Percentiles rank a stretch among this genome's conserved stretches.
These are phyloP conservation scores for Raffaelea arxii DNA, from an alignment of 2,329 filamentous ascomycete species.

Conservation along the genomic window DNA sequence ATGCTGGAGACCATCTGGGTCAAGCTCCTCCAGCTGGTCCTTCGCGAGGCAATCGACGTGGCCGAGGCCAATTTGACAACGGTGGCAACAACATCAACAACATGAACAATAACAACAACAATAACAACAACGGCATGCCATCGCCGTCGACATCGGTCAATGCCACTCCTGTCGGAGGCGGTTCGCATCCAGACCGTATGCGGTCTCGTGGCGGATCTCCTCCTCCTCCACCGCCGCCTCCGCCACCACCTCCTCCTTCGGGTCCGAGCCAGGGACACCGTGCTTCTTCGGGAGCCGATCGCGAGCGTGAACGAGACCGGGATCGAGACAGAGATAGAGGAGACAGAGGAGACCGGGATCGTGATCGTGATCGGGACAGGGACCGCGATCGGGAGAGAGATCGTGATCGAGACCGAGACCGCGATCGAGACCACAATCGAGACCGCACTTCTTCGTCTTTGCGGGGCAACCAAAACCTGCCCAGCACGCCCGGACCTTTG, in stretches of 20 bases:
- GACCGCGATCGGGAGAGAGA: not conserved
- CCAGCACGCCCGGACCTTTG: too few relatives aligned
- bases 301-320: not conserved
- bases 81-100: too few relatives aligned
- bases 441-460: too few relatives aligned
- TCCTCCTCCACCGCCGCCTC: conserved; percentile 1
- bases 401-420: not conserved
- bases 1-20: not conserved
- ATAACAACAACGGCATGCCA: not conserved
- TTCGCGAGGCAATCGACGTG: not conserved
- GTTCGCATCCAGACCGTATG: conserved; percentile 6
- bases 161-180: conserved; percentile 7
- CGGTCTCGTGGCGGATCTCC: conserved; percentile 2
- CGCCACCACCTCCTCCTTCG: not conserved
- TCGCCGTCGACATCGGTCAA: conserved; percentile 10
- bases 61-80: not conserved
- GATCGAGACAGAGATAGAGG: not conserved
- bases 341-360: too few relatives aligned
- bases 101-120: not conserved
- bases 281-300: not conserved
- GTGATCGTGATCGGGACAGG: not conserved
- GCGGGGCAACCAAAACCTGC: too few relatives aligned
- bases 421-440: too few relatives aligned
- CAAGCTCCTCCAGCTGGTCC: not conserved
- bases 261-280: not conserved